A percentile compares a stretch with the other conserved stretches of the same genome.
Evolutionary conservation across 371 early-diverging fungal species (phyloP).

Genomic region (Syncephalastrum monosporum): DNA sequence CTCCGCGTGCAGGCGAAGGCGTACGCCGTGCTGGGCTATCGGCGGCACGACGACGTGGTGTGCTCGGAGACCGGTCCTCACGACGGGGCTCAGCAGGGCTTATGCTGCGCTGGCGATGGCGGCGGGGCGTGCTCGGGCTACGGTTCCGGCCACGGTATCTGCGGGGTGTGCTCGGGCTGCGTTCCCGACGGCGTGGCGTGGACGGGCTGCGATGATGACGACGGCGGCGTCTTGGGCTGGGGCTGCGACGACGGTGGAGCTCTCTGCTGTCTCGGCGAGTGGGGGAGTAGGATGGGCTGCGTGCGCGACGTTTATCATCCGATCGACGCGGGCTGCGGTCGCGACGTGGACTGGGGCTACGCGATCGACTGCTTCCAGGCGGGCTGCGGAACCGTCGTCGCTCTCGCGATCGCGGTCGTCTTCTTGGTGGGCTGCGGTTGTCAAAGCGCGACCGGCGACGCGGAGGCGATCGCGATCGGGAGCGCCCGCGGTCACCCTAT

Average conservation of each 20-base stretch:
- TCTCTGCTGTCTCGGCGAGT: neutral
- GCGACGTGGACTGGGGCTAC: constrained; percentile 13
- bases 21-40: too few species aligned
- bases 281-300: neutral
- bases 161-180: constrained; percentile 1
- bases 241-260: constrained; percentile 6
- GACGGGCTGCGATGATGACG: constrained; percentile 1
- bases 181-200: neutral
- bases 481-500: constrained; percentile 1
- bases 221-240: constrained; percentile 7
- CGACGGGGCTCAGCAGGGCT: too few species aligned
- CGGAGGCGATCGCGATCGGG: constrained; percentile 29
- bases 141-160: neutral
- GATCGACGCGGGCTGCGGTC: neutral
- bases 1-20: too few species aligned
- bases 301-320: neutral
- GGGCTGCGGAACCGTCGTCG: too few species aligned
- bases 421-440: constrained; percentile 20
- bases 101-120: too few species aligned
- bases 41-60: too few species aligned
- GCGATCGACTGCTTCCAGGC: constrained; percentile 1
- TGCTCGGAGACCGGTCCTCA: too few species aligned
- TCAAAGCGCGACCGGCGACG: constrained; percentile 22
- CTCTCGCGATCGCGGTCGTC: constrained; percentile 1
- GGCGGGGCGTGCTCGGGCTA: too few species aligned